Conservation (phyloP, 148 eudicot genomes). For the Cornus kousa region DNA sequence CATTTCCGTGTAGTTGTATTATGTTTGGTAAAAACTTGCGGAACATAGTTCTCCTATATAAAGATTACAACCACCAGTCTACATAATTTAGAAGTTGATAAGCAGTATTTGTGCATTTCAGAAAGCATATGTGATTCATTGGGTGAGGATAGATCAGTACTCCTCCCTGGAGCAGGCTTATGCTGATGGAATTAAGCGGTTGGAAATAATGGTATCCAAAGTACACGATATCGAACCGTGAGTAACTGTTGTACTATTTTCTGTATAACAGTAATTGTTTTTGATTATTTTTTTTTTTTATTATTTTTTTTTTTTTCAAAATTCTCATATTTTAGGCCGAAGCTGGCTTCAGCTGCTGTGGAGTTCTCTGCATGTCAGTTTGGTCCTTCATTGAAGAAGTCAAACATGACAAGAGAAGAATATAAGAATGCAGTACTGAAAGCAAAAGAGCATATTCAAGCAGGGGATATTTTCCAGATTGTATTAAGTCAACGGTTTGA, state of each 20-base stretch:
- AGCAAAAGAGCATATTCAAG: slow-evolving; percentile 54
- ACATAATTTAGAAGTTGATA: not conserved
- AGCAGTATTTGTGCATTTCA: slow-evolving; percentile 16
- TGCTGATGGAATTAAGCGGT: slow-evolving; percentile 42
- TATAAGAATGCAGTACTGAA: slow-evolving; percentile 39
- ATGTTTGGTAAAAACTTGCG: not conserved
- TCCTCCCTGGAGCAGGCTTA: slow-evolving; percentile 43
- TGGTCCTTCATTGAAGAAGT: slow-evolving; percentile 26
- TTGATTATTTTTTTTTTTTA: too few species aligned
- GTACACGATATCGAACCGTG: slow-evolving; percentile 43
- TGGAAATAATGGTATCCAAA: slow-evolving; percentile 41
- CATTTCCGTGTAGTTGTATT: not conserved
- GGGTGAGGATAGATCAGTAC: slow-evolving; percentile 48
- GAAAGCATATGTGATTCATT: slow-evolving; percentile 55
- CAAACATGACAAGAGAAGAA: slow-evolving; percentile 47
- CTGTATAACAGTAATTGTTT: not conserved
- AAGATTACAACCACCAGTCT: not conserved
- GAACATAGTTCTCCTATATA: not conserved
- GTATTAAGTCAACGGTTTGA: slow-evolving; percentile 63
- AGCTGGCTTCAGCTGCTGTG: slow-evolving; percentile 40
- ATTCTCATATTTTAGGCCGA: slow-evolving; percentile 33
- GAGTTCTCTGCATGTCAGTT: slow-evolving; percentile 29
- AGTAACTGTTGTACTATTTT: slow-evolving; percentile 22
- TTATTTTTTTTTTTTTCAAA: not conserved
- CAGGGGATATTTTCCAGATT: slow-evolving; percentile 59